These are phyloP conservation scores for Vararia minispora DNA, from an alignment of 768 basidiomycete genomes.

Conservation along the genomic window DNA sequence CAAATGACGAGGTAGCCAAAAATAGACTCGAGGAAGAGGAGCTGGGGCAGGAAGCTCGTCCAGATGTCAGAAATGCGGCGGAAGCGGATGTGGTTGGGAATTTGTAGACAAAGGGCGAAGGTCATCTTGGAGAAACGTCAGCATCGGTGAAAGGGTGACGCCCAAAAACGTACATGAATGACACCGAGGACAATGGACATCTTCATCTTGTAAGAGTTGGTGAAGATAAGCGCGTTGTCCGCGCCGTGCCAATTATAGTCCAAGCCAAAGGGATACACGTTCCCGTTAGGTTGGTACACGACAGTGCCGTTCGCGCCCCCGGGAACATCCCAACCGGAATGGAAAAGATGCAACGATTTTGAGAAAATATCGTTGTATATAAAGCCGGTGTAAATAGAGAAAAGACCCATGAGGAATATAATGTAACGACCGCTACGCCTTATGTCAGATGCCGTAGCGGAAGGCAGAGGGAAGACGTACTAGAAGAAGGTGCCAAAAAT, in stretches of 20 bases:
- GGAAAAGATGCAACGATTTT: slow-evolving; percentile 77
- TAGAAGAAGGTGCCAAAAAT: slow-evolving; percentile 87
- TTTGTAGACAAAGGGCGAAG: slow-evolving; percentile 91
- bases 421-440: slow-evolving; percentile 85
- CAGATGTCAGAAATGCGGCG: slow-evolving; percentile 80
- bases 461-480: slow-evolving; percentile 35
- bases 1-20: slow-evolving; percentile 93
- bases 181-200: slow-evolving; percentile 96
- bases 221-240: slow-evolving; percentile 85
- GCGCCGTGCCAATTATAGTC: slow-evolving; percentile 95
- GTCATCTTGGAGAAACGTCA: slow-evolving; percentile 67
- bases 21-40: slow-evolving; percentile 95
- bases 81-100: slow-evolving; percentile 93
- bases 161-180: slow-evolving; percentile 87
- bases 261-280: slow-evolving; percentile 85
- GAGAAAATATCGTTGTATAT: slow-evolving; percentile 99
- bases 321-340: slow-evolving; percentile 80
- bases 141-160: too few species aligned
- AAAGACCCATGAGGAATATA: slow-evolving; percentile 94
- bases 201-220: slow-evolving; percentile 99
- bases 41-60: slow-evolving; percentile 93
- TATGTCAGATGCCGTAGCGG: slow-evolving; percentile 7
- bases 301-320: slow-evolving; percentile 32
- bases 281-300: slow-evolving; percentile 44
- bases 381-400: slow-evolving; percentile 93